A percentile compares a stretch with the other conserved stretches of the same genome.
Conservation (phyloP, 345 rosid genomes). For the Gossypium mustelinum region DNA sequence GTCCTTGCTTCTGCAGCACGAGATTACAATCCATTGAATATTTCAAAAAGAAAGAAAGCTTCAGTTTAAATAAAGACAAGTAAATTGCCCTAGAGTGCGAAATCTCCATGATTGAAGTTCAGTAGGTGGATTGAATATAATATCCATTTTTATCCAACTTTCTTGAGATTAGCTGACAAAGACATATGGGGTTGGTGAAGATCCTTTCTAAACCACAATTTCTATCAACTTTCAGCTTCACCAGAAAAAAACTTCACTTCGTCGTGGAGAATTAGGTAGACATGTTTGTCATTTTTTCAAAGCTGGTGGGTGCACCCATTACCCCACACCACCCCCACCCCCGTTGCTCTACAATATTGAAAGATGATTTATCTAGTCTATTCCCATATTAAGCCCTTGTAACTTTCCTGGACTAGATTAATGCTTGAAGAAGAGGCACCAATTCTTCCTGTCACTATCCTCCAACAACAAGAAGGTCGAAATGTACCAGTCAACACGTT, state of each 20-base stretch:
- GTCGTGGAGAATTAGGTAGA: neutral
- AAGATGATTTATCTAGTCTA: neutral
- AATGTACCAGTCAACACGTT: neutral
- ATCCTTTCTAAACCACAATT: conserved; percentile 8
- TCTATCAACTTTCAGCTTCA: neutral
- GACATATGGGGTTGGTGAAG: conserved; percentile 35
- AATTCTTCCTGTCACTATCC: neutral
- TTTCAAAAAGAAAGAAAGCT: neutral
- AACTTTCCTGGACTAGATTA: neutral
- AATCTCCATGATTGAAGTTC: neutral
- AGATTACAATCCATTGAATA: neutral
- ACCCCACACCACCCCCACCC: neutral
- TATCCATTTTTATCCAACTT: neutral
- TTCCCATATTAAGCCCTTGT: neutral
- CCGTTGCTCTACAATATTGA: neutral
- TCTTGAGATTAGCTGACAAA: neutral
- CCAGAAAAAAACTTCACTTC: neutral
- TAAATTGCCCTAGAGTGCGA: neutral
- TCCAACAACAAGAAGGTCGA: neutral
- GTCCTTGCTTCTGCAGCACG: neutral
- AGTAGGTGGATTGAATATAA: neutral
- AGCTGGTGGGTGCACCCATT: neutral
- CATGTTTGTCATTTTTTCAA: neutral
- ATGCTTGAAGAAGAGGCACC: neutral
- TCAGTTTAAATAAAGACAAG: neutral